Evolutionary conservation across 2,329 filamentous ascomycete species (phyloP).

Genomic region (Penicillium sp.): DNA sequence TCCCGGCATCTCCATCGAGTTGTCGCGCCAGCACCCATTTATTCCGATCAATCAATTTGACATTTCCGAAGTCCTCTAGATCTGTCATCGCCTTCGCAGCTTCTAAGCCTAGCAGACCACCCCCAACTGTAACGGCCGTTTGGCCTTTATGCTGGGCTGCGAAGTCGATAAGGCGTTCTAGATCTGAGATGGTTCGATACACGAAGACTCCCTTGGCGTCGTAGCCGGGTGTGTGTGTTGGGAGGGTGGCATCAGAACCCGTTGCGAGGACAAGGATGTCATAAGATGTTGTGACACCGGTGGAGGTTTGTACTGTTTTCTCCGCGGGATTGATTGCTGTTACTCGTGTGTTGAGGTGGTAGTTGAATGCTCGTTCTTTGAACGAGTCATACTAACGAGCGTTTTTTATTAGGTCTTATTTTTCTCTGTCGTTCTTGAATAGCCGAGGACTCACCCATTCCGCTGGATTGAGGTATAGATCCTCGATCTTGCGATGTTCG

Average conservation of each 20-base stretch:
- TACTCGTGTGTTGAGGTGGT: slow-evolving; percentile 72
- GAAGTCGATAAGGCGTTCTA: slow-evolving; percentile 73
- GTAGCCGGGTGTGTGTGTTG: slow-evolving; percentile 68
- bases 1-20: slow-evolving; percentile 75
- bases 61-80: slow-evolving; percentile 67
- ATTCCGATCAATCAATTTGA: slow-evolving; percentile 79
- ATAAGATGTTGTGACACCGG: slow-evolving; percentile 68
- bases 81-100: slow-evolving; percentile 92
- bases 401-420: neutral
- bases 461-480: slow-evolving; percentile 79
- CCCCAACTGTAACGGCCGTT: slow-evolving; percentile 74
- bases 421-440: neutral
- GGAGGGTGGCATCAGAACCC: slow-evolving; percentile 78
- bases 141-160: slow-evolving; percentile 64
- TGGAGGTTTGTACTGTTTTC: slow-evolving; percentile 68
- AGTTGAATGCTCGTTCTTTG: slow-evolving; percentile 65
- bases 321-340: slow-evolving; percentile 61
- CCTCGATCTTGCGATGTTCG: slow-evolving; percentile 77
- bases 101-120: slow-evolving; percentile 80
- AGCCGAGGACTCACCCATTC: slow-evolving; percentile 63
- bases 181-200: slow-evolving; percentile 79
- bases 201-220: slow-evolving; percentile 84
- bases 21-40: slow-evolving; percentile 80
- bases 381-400: slow-evolving; percentile 60
- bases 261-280: slow-evolving; percentile 82